Base-by-base conservation (phyloP, 192 early-diverging fungal genomes). In the Linnemannia zychae region DNA sequence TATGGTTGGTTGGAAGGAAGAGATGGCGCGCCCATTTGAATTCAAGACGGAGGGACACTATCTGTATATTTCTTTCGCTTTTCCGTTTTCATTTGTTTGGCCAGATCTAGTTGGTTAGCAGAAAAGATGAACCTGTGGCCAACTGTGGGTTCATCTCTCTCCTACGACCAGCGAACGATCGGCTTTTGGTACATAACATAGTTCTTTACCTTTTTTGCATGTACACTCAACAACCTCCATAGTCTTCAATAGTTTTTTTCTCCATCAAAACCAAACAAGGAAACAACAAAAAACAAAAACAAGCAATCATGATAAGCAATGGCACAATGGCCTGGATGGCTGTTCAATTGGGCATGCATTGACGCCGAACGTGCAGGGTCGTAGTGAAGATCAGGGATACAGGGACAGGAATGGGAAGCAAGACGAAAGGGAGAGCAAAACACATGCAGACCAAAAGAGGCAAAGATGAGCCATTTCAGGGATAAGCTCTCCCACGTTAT, bases 371-470 rank as follows among this genome's bases (percentile, higher is more conserved):
- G 57, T 28, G 22, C 52, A n/a, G n/a, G n/a, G n/a, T n/a, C 52
- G 52, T 57, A 24, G 52, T 57, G 18, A n/a, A 57, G 24, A 13
- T 49, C 24, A 60, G 57, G 31, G 24, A 24, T n/a, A 28, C 57
- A 60, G 57, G 28, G 28, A 31, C 57, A 63, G 28, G 57, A 13
- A 0, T 9, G 9, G 9, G 40, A 9, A 9, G 9, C 40, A 44
- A n/a, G n/a, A n/a, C n/a, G n/a, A n/a, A 0, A 57, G 20, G n/a
- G 7, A 31, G 57, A 57, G 57, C 24, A 13, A 60, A 24, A 31
- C 11, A 63, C 28, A 63, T 63, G 57, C 57, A 31, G 12, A 63
- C 57, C 57, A 63, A 63, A 63, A 31, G 57, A 63, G 57, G 57
- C 57, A 63, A 63, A 63, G 57, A 63, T 31, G 57, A 63, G 28